Percentiles rank a stretch among this genome's conserved stretches.
These are phyloP conservation scores for Gryganskiella cystojenkinii DNA, from an alignment of 192 early-diverging fungal genomes.

Conservation along the genomic window DNA sequence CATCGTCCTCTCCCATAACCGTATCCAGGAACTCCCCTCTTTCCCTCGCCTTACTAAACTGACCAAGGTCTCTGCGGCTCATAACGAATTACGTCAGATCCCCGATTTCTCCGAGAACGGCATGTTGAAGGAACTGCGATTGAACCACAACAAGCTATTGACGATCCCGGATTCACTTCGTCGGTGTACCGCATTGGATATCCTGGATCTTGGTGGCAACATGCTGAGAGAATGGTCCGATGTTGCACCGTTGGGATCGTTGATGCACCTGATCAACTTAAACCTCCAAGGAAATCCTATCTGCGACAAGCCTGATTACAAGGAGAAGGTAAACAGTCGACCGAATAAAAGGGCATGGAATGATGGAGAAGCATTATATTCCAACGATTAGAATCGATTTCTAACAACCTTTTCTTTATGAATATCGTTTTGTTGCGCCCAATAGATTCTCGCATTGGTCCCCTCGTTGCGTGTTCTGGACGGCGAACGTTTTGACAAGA, in stretches of 20 bases:
- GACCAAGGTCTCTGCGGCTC: constrained; percentile 80
- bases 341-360: background rate
- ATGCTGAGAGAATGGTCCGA: constrained; percentile 69
- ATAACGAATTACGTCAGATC: constrained; percentile 74
- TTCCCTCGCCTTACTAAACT: constrained; percentile 69
- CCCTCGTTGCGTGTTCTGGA: constrained; percentile 78
- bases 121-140: constrained; percentile 74
- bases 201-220: constrained; percentile 82
- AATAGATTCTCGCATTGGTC: constrained; percentile 63
- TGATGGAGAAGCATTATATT: too few species aligned
- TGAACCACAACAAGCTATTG: constrained; percentile 81
- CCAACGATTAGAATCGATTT: too few species aligned
- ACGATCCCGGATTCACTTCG: constrained; percentile 68
- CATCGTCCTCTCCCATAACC: constrained; percentile 85
- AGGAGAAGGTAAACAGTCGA: constrained; percentile 57
- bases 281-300: constrained; percentile 79
- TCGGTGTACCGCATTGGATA: constrained; percentile 65
- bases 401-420: too few species aligned
- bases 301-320: constrained; percentile 61
- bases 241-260: constrained; percentile 62
- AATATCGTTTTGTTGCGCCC: background rate
- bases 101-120: constrained; percentile 72
- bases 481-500: constrained; percentile 77
- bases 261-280: constrained; percentile 68
- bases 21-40: constrained; percentile 64